These are phyloP conservation scores for Candida neerlandica DNA, from an alignment of 1,139 yeast species.

Conservation along the genomic window DNA sequence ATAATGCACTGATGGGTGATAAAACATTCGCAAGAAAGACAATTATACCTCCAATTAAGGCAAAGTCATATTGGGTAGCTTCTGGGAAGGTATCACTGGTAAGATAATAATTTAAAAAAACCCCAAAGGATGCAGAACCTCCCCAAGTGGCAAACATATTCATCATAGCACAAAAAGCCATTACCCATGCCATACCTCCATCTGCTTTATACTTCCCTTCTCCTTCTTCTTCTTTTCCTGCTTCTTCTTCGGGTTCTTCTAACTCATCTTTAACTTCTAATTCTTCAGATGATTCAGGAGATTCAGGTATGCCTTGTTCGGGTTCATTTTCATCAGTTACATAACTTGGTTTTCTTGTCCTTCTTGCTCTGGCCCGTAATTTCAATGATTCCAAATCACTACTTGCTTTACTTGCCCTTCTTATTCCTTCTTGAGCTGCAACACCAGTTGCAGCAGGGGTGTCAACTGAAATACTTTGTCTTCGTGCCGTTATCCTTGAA, in stretches of 20 bases:
- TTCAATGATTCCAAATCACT: too few relatives aligned
- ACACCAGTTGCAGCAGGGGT: too few relatives aligned
- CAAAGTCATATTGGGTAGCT: constrained; percentile 61
- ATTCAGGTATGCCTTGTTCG: too few relatives aligned
- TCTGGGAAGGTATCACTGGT: constrained; percentile 50
- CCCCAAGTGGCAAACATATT: constrained; percentile 71
- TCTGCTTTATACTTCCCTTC: constrained; percentile 48
- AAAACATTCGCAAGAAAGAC: constrained; percentile 59
- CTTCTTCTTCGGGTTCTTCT: constrained; percentile 3
- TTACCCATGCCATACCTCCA: constrained; percentile 73
- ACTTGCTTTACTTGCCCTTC: too few relatives aligned
- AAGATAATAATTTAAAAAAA: constrained; percentile 61
- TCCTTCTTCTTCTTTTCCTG: constrained; percentile 5
- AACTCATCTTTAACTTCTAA: constrained; percentile 4
- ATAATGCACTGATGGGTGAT: constrained; percentile 53
- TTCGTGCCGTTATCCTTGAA: constrained; percentile 13
- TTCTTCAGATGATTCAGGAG: not conserved
- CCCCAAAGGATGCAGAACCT: constrained; percentile 68
- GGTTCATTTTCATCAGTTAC: too few relatives aligned
- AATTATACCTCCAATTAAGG: constrained; percentile 69
- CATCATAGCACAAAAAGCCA: constrained; percentile 55
- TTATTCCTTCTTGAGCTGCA: too few relatives aligned
- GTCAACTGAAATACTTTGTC: not conserved
- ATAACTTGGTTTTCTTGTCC: too few relatives aligned
- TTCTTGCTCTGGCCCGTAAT: too few relatives aligned